Percentiles rank a stretch among this genome's conserved stretches.
These are phyloP conservation scores for Epicoccum sorghinum DNA, from an alignment of 2,329 filamentous ascomycete genomes.

Conservation along the genomic window DNA sequence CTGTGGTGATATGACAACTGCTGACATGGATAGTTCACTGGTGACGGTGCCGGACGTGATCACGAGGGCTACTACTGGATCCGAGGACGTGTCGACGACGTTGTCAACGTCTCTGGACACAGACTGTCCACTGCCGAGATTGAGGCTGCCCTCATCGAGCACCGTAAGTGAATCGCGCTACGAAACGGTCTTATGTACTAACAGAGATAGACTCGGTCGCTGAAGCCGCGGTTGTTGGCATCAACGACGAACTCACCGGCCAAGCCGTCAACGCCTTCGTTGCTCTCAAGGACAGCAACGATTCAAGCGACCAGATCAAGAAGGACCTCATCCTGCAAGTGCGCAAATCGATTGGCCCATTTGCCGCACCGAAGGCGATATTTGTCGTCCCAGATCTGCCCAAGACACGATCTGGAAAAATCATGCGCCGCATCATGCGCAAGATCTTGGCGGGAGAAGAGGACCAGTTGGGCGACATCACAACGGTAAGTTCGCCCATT, in stretches of 20 bases:
- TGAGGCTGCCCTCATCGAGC: slow-evolving; percentile 94
- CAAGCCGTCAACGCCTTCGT: slow-evolving; percentile 98
- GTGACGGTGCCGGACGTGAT: slow-evolving; percentile 92
- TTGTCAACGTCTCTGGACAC: slow-evolving; percentile 97
- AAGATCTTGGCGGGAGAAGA: slow-evolving; percentile 98
- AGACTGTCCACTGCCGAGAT: slow-evolving; percentile 97
- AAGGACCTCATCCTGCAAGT: slow-evolving; percentile 96
- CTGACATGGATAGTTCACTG: slow-evolving; percentile 70
- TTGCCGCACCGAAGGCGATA: slow-evolving; percentile 93
- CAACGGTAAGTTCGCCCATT: slow-evolving; percentile 70
- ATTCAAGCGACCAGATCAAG: slow-evolving; percentile 77
- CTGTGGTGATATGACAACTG: not conserved
- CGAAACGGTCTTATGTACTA: slow-evolving; percentile 16
- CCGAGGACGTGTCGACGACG: slow-evolving; percentile 95
- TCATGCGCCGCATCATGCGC: slow-evolving; percentile 94
- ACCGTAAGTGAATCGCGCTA: slow-evolving; percentile 57
- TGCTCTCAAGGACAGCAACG: slow-evolving; percentile 82
- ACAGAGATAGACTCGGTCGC: slow-evolving; percentile 69
- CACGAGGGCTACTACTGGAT: slow-evolving; percentile 99
- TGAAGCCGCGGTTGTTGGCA: slow-evolving; percentile 93
- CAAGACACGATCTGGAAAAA: slow-evolving; percentile 98
- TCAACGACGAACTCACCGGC: slow-evolving; percentile 90
- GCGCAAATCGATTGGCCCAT: slow-evolving; percentile 95
- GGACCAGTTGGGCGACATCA: slow-evolving; percentile 92
- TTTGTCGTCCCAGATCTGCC: slow-evolving; percentile 91